phyloP scores from a whole-genome alignment of 164 flowering plant genomes.

The Saururus chinensis region DNA sequence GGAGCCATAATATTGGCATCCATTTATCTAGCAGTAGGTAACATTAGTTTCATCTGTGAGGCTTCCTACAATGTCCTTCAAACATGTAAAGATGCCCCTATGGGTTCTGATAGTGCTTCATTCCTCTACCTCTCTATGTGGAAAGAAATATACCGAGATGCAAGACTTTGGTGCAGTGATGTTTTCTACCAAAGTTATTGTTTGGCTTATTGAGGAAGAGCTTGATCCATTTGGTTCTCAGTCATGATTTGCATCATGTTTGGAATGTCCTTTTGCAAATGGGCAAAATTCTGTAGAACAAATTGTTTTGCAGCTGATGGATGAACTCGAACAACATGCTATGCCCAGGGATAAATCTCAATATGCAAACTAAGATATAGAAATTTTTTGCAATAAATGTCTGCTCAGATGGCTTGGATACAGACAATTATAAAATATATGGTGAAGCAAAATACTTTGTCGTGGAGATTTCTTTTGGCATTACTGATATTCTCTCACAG shows the following conservation, averaged over 20 bases:
- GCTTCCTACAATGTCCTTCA: slow-evolving; percentile 47
- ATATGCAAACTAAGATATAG: slow-evolving; percentile 4
- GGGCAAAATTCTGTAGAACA: slow-evolving; percentile 36
- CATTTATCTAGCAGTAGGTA: slow-evolving; percentile 36
- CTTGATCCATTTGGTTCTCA: slow-evolving; percentile 4
- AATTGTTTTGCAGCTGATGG: slow-evolving; percentile 32
- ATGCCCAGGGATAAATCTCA: slow-evolving; percentile 5
- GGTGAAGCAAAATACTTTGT: slow-evolving; percentile 5
- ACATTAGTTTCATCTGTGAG: slow-evolving; percentile 46
- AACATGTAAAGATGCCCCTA: slow-evolving; percentile 16
- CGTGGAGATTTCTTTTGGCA: slow-evolving; percentile 10
- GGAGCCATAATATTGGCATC: slow-evolving; percentile 55
- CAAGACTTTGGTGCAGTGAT: slow-evolving; percentile 20
- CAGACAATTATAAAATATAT: slow-evolving; percentile 1
- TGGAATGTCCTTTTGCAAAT: slow-evolving; percentile 48
- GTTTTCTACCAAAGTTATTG: slow-evolving; percentile 45
- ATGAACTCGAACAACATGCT: slow-evolving; percentile 28
- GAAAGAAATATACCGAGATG: slow-evolving; percentile 29
- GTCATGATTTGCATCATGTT: slow-evolving; percentile 24
- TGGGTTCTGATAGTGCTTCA: slow-evolving; percentile 51
- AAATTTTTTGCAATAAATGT: slow-evolving; percentile 5
- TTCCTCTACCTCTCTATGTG: slow-evolving; percentile 53
- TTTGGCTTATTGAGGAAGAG: slow-evolving; percentile 31
- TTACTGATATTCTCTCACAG: slow-evolving; percentile 45
- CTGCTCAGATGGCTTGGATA: slow-evolving; percentile 2